Conservation (phyloP, 1,139 yeast genomes). For the Zygoascus hellenicus region DNA sequence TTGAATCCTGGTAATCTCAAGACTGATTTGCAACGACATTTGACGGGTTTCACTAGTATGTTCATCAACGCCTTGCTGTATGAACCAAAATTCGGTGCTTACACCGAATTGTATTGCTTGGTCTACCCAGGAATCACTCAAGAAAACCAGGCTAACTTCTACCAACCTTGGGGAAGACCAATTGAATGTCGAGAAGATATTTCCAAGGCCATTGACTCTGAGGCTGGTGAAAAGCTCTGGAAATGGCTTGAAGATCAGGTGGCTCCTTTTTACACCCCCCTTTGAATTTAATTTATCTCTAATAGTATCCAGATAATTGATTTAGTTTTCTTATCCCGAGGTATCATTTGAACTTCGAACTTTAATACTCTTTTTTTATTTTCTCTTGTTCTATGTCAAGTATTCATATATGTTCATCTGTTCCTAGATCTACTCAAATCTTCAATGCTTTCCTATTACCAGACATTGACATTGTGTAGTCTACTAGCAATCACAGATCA, state of each 20-base stretch:
- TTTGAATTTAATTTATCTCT: too few species aligned
- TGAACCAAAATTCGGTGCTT: constrained; percentile 36
- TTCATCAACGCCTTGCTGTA: constrained; percentile 6
- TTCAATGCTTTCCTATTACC: too few species aligned
- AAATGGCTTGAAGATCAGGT: constrained; percentile 30
- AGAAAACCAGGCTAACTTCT: constrained; percentile 34
- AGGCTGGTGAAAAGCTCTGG: constrained; percentile 31
- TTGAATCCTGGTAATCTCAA: constrained; percentile 46
- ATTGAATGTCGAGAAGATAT: constrained; percentile 24
- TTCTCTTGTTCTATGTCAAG: too few species aligned
- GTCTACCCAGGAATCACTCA: constrained; percentile 36
- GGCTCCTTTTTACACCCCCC: constrained; percentile 3
- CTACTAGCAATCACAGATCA: too few species aligned
- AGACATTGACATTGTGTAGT: too few species aligned
- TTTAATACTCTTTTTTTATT: too few species aligned
- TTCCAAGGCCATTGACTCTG: constrained; percentile 27
- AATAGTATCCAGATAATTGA: too few species aligned
- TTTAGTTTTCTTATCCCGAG: too few species aligned
- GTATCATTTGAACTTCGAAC: too few species aligned
- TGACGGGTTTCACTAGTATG: constrained; percentile 13
- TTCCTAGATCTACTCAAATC: too few species aligned
- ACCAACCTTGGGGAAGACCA: constrained; percentile 25
- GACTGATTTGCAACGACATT: constrained; percentile 40
- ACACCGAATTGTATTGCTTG: constrained; percentile 39
- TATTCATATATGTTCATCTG: too few species aligned